Evolutionary conservation across 345 rosid genomes (phyloP).

Genomic region (Passiflora organensis): DNA sequence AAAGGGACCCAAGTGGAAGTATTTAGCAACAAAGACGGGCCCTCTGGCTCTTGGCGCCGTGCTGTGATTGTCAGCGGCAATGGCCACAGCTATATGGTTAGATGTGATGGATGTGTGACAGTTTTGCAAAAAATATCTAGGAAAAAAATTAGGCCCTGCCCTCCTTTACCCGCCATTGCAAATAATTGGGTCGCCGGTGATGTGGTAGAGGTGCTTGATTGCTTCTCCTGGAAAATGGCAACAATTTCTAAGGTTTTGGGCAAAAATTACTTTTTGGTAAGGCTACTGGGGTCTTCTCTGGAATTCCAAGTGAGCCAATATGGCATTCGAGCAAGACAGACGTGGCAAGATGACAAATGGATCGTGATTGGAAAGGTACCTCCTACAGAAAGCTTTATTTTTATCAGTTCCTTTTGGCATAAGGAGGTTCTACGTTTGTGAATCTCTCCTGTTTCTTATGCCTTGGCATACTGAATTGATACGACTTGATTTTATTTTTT

Average conservation of each 20-base stretch:
- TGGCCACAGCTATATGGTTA: conserved; percentile 55
- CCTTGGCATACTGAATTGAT: neutral
- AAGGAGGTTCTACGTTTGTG: too few relatives aligned
- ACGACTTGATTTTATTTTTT: neutral
- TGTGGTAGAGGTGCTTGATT: conserved; percentile 62
- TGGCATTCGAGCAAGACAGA: conserved; percentile 55
- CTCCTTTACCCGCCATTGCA: conserved; percentile 30
- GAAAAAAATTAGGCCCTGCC: conserved; percentile 62
- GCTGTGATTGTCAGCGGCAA: conserved; percentile 65
- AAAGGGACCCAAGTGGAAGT: conserved; percentile 71
- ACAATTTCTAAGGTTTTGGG: conserved; percentile 47
- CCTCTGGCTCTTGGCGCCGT: conserved; percentile 66
- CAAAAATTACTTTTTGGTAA: conserved; percentile 40
- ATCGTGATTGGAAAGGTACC: conserved; percentile 39
- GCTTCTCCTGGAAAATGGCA: conserved; percentile 76
- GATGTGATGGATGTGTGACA: conserved; percentile 28
- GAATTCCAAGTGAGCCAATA: conserved; percentile 43
- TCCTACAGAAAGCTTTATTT: neutral
- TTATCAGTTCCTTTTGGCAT: too few relatives aligned
- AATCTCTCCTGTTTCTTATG: neutral
- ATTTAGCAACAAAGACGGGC: conserved; percentile 46
- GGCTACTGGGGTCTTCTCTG: conserved; percentile 58
- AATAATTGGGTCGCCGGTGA: conserved; percentile 61
- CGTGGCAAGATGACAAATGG: conserved; percentile 70
- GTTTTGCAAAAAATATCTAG: conserved; percentile 39